Base-by-base conservation (phyloP, 2,329 filamentous ascomycete genomes). In the Lecanicillium sp. region DNA sequence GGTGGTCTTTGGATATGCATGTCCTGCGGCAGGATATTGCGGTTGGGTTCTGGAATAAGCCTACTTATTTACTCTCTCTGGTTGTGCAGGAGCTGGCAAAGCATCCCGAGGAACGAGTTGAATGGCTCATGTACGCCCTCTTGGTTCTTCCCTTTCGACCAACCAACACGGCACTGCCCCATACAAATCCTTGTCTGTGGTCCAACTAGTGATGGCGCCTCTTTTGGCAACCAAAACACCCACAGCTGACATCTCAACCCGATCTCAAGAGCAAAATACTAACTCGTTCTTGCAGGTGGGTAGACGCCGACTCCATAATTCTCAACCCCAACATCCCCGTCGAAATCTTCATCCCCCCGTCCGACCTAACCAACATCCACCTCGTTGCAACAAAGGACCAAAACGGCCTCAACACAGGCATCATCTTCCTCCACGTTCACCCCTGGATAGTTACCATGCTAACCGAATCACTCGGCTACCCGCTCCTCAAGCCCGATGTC, bases 51-150 rank as follows among this genome's bases (percentile, higher is more conserved):
- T 35, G 25, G 33, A 35, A 13, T 28, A 35, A 35, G 33, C 33
- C 25, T 27, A 35, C 16, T 22, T 35, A 29, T 22, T 22, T 35
- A 18, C 9, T 35, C 33, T 35, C 33, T 35, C 25, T 35, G 18
- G 25, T 35, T 25, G n/a, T 35, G 19, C 33, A 28, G 19, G 33
- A 35, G 28, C 33, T 35, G n/a, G 33, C 33, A n/a, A 35, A 35
- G 33, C 33, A 14, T 9, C 20, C 28, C 27, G 33, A 35, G 17
- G 20, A 35, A 27, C 25, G 33, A 27, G 15, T 28, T 27, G 33
- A 35, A 17, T 25, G 22, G 22, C 22, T 25, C 22, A 25, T 25
- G 22, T 25, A 25, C 22, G 22, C 22, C n/a, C n/a, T n/a, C n/a
- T n/a, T n/a, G n/a, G n/a, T n/a, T n/a, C n/a, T n/a, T n/a, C n/a